These are phyloP conservation scores for Tetraselmis striata DNA, from an alignment of 139 green algal species.

Conservation along the genomic window DNA sequence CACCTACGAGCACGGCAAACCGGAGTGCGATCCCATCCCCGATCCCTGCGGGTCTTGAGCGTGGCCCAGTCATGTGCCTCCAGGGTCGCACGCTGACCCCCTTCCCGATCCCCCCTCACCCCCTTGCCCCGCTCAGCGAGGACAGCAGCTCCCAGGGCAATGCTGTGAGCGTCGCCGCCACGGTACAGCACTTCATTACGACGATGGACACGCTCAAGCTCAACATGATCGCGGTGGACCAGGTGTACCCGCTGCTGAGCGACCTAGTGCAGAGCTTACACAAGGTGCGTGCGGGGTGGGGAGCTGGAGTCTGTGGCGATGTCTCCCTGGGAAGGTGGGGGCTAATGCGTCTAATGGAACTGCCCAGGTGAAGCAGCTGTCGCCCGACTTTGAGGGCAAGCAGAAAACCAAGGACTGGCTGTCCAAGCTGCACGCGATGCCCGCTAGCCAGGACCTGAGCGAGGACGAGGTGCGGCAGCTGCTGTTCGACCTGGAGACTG, in stretches of 20 bases:
- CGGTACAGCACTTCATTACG: slow-evolving; percentile 91
- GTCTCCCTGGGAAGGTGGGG: too few species aligned
- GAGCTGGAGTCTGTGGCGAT: too few species aligned
- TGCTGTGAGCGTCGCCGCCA: slow-evolving; percentile 63
- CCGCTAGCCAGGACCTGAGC: slow-evolving; percentile 71
- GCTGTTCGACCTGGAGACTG: slow-evolving; percentile 79
- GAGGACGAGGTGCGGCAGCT: slow-evolving; percentile 80
- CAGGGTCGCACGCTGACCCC: too few species aligned
- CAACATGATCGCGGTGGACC: slow-evolving; percentile 87
- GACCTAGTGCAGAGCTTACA: slow-evolving; percentile 72
- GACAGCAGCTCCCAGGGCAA: neutral
- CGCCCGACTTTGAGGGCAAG: slow-evolving; percentile 69
- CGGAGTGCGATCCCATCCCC: neutral
- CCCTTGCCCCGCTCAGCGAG: too few species aligned
- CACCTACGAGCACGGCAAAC: slow-evolving; percentile 70
- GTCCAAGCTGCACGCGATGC: slow-evolving; percentile 67
- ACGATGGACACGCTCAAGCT: slow-evolving; percentile 89
- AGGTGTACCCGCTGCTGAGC: slow-evolving; percentile 78
- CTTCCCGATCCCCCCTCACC: too few species aligned
- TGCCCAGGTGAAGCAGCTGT: slow-evolving; percentile 55
- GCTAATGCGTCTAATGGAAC: too few species aligned
- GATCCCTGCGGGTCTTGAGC: too few species aligned
- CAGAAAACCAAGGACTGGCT: slow-evolving; percentile 48
- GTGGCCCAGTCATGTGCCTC: too few species aligned
- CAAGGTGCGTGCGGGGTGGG: slow-evolving; percentile 30